Base-by-base conservation (phyloP, 2,329 filamentous ascomycete species). In the Lasiodiplodia gonubiensis region DNA sequence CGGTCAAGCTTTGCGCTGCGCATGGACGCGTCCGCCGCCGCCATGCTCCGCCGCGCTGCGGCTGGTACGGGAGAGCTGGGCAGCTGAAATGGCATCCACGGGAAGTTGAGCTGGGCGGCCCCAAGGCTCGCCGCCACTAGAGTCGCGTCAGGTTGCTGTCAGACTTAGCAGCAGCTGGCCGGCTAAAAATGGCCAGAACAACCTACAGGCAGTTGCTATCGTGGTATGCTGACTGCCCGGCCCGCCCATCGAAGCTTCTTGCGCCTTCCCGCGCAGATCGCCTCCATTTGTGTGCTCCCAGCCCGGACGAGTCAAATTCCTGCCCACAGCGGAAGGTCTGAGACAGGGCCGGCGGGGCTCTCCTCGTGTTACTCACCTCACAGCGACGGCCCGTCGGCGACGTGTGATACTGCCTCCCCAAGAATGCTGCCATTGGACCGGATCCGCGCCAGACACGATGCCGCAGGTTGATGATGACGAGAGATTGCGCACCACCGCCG, bases 401-500 rank as follows among this genome's bases (percentile, higher is more conserved):
- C 39, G 42, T 8, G 18, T 46, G 42, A 46, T 46, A n/a, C 42
- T 21, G 42, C 42, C 3, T 7, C 10, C 42, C 42, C 18, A 21
- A 8, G 18, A 46, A 21, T 46, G 42, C 39, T 46, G 39, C 39
- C 18, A 33, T 33, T 33, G 30, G 30, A 33, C 30, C 30, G 30
- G 30, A 48, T 48, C n/a, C 23, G 37, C 23, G 14, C 21, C 14
- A 60, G 37, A 33, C 55, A 60, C 23, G 21, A 60, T 48, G 59
- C 59, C 59, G 59, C 59, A 63, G 16, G 59, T 63, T 63, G 59
- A 63, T 61, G 59, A 61, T 63, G 59, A 49, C 59, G 30, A 52
- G 59, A 63, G 59, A 63, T 63, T 63, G 30, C 46, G 23, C 57
- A 23, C 57, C 39, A 60, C 30, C 39, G 12, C 39, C 25, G 11